Evolutionary conservation across 306 rosid species (phyloP).

Genomic region (Betula pendula): DNA sequence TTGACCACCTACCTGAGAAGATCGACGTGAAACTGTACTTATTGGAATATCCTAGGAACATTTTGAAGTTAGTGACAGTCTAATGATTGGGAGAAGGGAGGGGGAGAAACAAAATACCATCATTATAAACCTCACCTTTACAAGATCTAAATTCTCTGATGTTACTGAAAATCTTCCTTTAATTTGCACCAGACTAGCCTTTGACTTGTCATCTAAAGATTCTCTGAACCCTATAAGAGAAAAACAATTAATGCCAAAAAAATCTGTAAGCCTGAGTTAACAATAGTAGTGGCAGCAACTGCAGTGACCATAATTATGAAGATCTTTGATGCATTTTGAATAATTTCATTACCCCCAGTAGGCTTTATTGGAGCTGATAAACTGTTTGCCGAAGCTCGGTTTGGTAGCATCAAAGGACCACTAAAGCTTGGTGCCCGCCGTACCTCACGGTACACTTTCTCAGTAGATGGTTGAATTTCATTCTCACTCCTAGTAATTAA

Average conservation of each 20-base stretch:
- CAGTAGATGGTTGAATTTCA: slow-evolving; percentile 52
- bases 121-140: slow-evolving; percentile 58
- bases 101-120: slow-evolving; percentile 8
- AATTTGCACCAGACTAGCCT: slow-evolving; percentile 94
- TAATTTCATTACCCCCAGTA: slow-evolving; percentile 80
- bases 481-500: slow-evolving; percentile 63
- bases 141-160: slow-evolving; percentile 93
- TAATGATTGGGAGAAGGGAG: not conserved
- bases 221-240: slow-evolving; percentile 75
- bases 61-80: slow-evolving; percentile 47
- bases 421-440: slow-evolving; percentile 89
- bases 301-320: slow-evolving; percentile 11
- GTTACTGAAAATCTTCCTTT: slow-evolving; percentile 98
- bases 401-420: slow-evolving; percentile 99
- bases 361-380: slow-evolving; percentile 97
- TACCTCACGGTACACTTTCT: slow-evolving; percentile 57
- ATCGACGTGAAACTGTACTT: slow-evolving; percentile 77
- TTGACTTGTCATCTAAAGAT: slow-evolving; percentile 89
- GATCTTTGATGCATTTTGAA: slow-evolving; percentile 14
- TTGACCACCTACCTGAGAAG: slow-evolving; percentile 79
- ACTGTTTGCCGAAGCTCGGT: slow-evolving; percentile 99
- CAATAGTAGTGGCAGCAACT: slow-evolving; percentile 14
- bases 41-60: slow-evolving; percentile 83
- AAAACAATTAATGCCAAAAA: slow-evolving; percentile 29
- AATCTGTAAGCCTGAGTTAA: slow-evolving; percentile 15